These are phyloP conservation scores for Aegilops sharonensis DNA, from an alignment of 176 grass and related monocot genomes.

Conservation along the genomic window DNA sequence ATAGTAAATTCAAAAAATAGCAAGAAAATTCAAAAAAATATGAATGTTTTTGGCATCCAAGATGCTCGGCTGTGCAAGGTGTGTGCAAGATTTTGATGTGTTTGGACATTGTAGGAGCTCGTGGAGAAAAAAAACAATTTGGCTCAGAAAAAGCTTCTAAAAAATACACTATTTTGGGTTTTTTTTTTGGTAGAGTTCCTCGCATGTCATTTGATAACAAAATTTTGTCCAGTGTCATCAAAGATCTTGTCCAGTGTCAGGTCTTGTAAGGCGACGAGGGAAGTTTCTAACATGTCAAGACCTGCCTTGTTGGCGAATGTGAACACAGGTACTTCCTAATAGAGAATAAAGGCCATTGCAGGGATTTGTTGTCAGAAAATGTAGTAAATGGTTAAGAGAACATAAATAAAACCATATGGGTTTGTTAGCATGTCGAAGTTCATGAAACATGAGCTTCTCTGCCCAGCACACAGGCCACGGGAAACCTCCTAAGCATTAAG, in stretches of 20 bases:
- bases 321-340: constrained; percentile 71
- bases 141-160: no score
- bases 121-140: no score
- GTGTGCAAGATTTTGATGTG: no score
- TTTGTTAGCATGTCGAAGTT: background rate
- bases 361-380: background rate
- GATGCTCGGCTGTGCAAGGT: no score
- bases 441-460: background rate
- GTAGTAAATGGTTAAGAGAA: background rate
- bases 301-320: constrained; percentile 92
- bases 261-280: constrained; percentile 84
- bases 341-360: background rate
- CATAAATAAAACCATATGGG: background rate
- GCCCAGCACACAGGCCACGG: background rate
- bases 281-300: constrained; percentile 95
- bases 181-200: no score
- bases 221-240: constrained; percentile 45
- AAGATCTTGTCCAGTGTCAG: constrained; percentile 93
- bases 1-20: no score
- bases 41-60: no score
- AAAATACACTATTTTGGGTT: no score
- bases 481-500: no score
- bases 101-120: no score
- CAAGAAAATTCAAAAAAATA: no score
- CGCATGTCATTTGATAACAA: no score